phyloP scores from a whole-genome alignment of 1,139 yeast genomes.

The Groenewaldozyma auringiensis region DNA sequence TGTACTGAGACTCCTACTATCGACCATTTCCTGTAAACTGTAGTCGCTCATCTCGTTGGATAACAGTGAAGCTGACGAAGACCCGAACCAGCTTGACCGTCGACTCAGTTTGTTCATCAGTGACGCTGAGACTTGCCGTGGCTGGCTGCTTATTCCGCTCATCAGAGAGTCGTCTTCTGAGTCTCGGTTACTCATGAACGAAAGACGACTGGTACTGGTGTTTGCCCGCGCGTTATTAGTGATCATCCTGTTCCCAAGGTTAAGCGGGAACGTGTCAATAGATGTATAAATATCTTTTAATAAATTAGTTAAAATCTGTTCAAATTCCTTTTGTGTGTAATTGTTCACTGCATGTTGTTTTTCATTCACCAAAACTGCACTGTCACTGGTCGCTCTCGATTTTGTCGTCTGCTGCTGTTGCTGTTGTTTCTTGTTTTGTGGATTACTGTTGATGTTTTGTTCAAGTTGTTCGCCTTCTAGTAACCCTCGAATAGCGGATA shows the following conservation, averaged over 20 bases:
- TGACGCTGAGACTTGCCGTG: neutral
- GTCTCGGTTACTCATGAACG: constrained; percentile 3
- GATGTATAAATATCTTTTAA: constrained; percentile 26
- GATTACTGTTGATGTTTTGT: constrained; percentile 5
- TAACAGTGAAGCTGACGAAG: neutral
- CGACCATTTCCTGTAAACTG: constrained; percentile 20
- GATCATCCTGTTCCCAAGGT: constrained; percentile 9
- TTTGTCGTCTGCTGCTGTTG: neutral
- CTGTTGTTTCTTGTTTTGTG: constrained; percentile 18
- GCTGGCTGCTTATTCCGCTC: neutral
- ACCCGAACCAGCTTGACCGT: constrained; percentile 20
- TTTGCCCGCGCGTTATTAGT: neutral
- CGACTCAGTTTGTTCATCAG: constrained; percentile 10
- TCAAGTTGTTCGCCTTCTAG: constrained; percentile 13
- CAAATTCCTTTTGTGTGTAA: constrained; percentile 25
- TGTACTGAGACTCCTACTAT: constrained; percentile 6
- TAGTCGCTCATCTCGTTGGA: constrained; percentile 13
- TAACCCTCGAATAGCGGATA: constrained; percentile 16
- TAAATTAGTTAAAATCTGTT: constrained; percentile 17
- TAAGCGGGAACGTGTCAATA: constrained; percentile 24
- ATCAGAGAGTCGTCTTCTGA: constrained; percentile 4
- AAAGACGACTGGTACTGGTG: constrained; percentile 10
- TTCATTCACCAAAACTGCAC: constrained; percentile 1
- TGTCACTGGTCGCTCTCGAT: constrained; percentile 13
- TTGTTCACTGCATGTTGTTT: neutral